Evolutionary conservation across 1,284 basidiomycete species (phyloP).

Genomic region (Apiotrichum gracile): DNA sequence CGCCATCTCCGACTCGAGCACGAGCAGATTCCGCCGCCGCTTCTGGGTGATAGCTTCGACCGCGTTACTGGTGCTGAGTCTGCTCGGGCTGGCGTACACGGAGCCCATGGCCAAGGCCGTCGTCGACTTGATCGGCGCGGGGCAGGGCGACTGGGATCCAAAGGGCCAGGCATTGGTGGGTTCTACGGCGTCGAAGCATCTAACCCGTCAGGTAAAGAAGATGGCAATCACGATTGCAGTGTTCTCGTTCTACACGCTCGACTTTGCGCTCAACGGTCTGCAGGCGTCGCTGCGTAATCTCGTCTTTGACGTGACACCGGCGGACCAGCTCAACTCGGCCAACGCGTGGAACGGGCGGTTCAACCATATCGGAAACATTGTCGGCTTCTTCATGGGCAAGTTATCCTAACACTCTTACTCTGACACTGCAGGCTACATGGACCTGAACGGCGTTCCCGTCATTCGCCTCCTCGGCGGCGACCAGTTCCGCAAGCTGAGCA

Average conservation of each 20-base stretch:
- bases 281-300: conserved; percentile 90
- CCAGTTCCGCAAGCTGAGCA: conserved; percentile 93
- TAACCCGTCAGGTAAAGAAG: conserved; percentile 54
- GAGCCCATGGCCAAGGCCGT: conserved; percentile 65
- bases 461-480: conserved; percentile 78
- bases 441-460: conserved; percentile 67
- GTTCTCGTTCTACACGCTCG: conserved; percentile 85
- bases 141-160: conserved; percentile 86
- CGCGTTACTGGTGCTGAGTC: conserved; percentile 54
- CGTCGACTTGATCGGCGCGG: conserved; percentile 69
- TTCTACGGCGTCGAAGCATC: background rate
- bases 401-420: too few relatives aligned
- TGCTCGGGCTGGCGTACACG: conserved; percentile 71
- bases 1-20: conserved; percentile 86
- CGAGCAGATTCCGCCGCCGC: conserved; percentile 76
- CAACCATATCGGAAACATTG: conserved; percentile 88
- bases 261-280: conserved; percentile 85
- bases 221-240: conserved; percentile 79
- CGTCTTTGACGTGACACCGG: conserved; percentile 79
- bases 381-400: conserved; percentile 73
- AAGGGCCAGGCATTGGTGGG: conserved; percentile 58
- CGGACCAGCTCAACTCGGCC: conserved; percentile 77
- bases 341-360: conserved; percentile 99
- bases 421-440: conserved; percentile 59
- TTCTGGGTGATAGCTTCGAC: conserved; percentile 86